Conservation (phyloP, 2,329 filamentous ascomycete genomes). For the Aspergillus brunneoviolaceus region DNA sequence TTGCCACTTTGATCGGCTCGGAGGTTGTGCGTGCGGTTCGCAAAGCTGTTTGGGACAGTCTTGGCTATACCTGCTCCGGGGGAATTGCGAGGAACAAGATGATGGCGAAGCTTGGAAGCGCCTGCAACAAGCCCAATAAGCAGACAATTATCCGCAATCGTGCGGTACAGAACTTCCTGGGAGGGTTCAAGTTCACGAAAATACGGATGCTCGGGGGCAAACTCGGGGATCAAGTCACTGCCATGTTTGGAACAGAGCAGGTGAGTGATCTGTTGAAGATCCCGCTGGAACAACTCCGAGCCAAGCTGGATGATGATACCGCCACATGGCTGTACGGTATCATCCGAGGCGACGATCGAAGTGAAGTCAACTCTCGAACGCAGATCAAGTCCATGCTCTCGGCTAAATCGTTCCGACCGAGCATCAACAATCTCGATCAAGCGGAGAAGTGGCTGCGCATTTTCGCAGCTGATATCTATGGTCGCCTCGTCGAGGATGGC, state of each 20-base stretch:
- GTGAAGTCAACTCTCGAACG: constrained; percentile 85
- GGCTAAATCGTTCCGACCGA: constrained; percentile 89
- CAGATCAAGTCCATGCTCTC: constrained; percentile 98
- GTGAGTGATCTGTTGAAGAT: constrained; percentile 73
- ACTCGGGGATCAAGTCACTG: constrained; percentile 79
- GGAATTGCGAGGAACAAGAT: constrained; percentile 92
- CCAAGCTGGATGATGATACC: constrained; percentile 77
- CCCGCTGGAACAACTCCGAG: constrained; percentile 72
- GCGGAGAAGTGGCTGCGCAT: constrained; percentile 84
- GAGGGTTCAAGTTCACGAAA: constrained; percentile 87
- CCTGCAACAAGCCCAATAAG: constrained; percentile 86
- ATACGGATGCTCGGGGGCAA: constrained; percentile 95
- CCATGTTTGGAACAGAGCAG: constrained; percentile 76
- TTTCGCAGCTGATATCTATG: constrained; percentile 87
- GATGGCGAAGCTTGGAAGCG: constrained; percentile 89
- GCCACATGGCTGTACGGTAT: constrained; percentile 82
- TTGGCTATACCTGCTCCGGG: constrained; percentile 89
- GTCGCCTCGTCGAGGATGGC: constrained; percentile 85
- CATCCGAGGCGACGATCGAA: constrained; percentile 80
- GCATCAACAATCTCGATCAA: constrained; percentile 74
- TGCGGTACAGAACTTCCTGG: constrained; percentile 75
- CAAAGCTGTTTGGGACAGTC: constrained; percentile 62
- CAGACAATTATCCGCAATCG: constrained; percentile 92
- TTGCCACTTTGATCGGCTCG: constrained; percentile 80
- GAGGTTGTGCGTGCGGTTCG: constrained; percentile 82